phyloP scores from a whole-genome alignment of 345 rosid species.

The Ricinus communis region DNA sequence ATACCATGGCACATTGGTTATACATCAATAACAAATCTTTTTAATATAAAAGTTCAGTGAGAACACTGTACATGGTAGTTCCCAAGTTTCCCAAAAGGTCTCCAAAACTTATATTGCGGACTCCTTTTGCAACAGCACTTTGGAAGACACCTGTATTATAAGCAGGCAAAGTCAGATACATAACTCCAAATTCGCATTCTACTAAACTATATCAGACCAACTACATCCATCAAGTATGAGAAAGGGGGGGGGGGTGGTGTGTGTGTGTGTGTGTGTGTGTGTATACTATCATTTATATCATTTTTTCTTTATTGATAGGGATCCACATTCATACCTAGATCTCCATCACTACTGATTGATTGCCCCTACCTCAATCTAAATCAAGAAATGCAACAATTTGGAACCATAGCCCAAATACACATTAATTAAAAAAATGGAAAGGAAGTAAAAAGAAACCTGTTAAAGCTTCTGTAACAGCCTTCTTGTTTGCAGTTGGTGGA shows the following conservation, averaged over 20 bases:
- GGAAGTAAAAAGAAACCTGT: slow-evolving; percentile 47
- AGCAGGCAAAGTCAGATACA: slow-evolving; percentile 15
- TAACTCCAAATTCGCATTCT: too few species aligned
- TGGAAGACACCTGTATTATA: slow-evolving; percentile 66
- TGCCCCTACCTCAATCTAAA: too few species aligned
- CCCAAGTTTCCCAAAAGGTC: slow-evolving; percentile 90
- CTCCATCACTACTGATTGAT: too few species aligned
- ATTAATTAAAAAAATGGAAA: background rate
- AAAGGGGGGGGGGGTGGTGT: too few species aligned
- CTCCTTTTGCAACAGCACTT: slow-evolving; percentile 81
- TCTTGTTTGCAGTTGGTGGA: slow-evolving; percentile 81
- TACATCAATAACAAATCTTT: background rate
- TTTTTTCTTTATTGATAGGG: too few species aligned
- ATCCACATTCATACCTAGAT: too few species aligned
- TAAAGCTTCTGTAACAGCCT: slow-evolving; percentile 80
- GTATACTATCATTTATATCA: too few species aligned
- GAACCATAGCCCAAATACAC: slow-evolving; percentile 12
- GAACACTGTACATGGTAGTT: slow-evolving; percentile 64
- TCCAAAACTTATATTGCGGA: slow-evolving; percentile 85
- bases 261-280: too few species aligned
- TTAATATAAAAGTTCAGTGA: background rate
- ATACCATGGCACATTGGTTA: background rate
- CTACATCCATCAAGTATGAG: too few species aligned
- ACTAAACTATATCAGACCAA: too few species aligned
- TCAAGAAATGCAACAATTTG: too few species aligned